Conservation (phyloP, 805 yeast species). For the Candida berthetii region DNA sequence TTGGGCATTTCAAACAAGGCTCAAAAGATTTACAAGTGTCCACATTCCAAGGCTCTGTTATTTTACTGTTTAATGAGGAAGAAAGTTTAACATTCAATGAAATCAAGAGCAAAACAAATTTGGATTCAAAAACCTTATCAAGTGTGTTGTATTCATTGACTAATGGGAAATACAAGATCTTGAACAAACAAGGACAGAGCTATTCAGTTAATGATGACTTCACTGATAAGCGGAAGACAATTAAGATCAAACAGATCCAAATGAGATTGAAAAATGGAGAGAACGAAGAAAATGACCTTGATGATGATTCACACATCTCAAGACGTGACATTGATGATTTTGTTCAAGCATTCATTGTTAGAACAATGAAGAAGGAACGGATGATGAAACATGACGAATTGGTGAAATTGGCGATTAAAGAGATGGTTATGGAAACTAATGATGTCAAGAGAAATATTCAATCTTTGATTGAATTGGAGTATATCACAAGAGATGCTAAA, state of each 20-base stretch:
- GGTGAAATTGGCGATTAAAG: slow-evolving; percentile 4
- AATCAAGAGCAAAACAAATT: slow-evolving; percentile 4
- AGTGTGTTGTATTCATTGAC: slow-evolving; percentile 17
- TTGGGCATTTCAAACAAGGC: slow-evolving; percentile 9
- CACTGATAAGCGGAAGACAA: slow-evolving; percentile 6
- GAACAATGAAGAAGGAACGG: slow-evolving; percentile 10
- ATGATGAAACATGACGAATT: slow-evolving; percentile 10
- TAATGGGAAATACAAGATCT: slow-evolving; percentile 12
- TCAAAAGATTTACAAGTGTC: slow-evolving; percentile 14
- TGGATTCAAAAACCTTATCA: slow-evolving; percentile 11
- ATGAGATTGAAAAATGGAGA: slow-evolving; percentile 12
- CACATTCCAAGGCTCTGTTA: slow-evolving; percentile 12
- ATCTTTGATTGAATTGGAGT: slow-evolving; percentile 7
- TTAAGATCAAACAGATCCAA: slow-evolving; percentile 13
- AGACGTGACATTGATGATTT: slow-evolving; percentile 4
- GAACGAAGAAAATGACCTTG: slow-evolving; percentile 3
- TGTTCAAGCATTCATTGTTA: slow-evolving; percentile 15
- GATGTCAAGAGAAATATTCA: slow-evolving; percentile 9
- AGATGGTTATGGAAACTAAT: slow-evolving; percentile 1
- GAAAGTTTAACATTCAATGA: slow-evolving; percentile 9
- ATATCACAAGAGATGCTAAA: slow-evolving; percentile 4
- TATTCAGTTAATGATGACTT: slow-evolving; percentile 12
- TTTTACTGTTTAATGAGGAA: slow-evolving; percentile 13
- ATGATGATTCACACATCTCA: slow-evolving; percentile 1
- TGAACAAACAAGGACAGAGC: slow-evolving; percentile 7